These are phyloP conservation scores for Plasmodium ovale DNA, from an alignment of 169 alveolate genomes.

Conservation along the genomic window DNA sequence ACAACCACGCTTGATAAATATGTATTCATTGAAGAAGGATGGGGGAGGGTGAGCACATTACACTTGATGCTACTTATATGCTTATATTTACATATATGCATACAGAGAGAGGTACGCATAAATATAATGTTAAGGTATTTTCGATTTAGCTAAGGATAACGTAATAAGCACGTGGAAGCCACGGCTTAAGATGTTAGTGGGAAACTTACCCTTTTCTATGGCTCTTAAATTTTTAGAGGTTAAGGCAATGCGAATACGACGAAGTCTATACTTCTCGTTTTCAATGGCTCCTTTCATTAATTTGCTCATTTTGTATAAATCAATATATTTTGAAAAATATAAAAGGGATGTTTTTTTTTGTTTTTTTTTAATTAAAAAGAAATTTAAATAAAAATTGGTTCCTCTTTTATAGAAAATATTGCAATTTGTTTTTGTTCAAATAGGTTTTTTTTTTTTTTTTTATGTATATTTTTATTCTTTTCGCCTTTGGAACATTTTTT, in stretches of 20 bases:
- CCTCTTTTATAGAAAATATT: slow-evolving; percentile 31
- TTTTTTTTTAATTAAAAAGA: too few relatives aligned
- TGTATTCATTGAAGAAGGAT: neutral
- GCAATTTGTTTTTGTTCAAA: neutral
- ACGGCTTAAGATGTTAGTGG: neutral
- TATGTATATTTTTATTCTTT: slow-evolving; percentile 6
- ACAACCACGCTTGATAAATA: neutral
- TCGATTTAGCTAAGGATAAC: too few relatives aligned
- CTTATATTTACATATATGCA: neutral
- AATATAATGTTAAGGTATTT: too few relatives aligned
- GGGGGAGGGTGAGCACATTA: neutral
- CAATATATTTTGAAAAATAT: slow-evolving; percentile 22
- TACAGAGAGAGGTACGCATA: neutral
- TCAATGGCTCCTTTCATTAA: slow-evolving; percentile 87
- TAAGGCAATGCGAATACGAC: slow-evolving; percentile 94
- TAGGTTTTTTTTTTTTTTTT: too few relatives aligned
- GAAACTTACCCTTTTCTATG: slow-evolving; percentile 88
- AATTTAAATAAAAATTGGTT: slow-evolving; percentile 10
- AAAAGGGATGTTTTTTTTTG: slow-evolving; percentile 12
- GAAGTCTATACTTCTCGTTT: slow-evolving; percentile 91
- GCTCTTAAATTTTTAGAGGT: slow-evolving; percentile 92
- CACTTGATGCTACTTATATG: neutral
- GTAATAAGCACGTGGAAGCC: too few relatives aligned
- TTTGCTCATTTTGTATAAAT: slow-evolving; percentile 81
- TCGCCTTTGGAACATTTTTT: slow-evolving; percentile 64